Conservation (phyloP, 1,284 basidiomycete genomes). For the Stereum hirsutum region DNA sequence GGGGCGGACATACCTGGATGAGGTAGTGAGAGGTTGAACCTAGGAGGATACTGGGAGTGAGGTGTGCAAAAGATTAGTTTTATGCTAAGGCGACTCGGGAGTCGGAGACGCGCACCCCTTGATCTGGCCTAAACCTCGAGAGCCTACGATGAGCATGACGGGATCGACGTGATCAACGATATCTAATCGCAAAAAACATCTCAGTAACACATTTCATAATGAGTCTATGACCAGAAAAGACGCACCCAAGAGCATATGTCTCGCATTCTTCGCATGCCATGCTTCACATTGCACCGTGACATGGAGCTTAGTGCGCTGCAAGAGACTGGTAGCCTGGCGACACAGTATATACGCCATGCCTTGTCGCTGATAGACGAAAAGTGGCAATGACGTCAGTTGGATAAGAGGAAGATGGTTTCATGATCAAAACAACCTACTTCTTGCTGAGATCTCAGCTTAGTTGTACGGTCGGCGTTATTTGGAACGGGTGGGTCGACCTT, state of each 20-base stretch:
- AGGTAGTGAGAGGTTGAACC: conserved; percentile 98
- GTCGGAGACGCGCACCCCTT: conserved; percentile 72
- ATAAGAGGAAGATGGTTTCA: neutral
- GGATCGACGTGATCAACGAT: conserved; percentile 89
- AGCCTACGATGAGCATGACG: conserved; percentile 92
- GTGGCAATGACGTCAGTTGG: neutral
- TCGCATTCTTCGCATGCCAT: conserved; percentile 89
- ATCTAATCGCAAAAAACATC: conserved; percentile 33
- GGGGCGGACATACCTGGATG: conserved; percentile 51
- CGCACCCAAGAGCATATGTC: conserved; percentile 85
- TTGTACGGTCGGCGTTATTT: conserved; percentile 60
- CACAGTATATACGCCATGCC: conserved; percentile 80
- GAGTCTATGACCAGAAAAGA: conserved; percentile 4
- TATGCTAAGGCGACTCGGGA: conserved; percentile 1
- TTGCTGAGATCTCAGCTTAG: conserved; percentile 79
- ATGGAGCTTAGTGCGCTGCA: conserved; percentile 85
- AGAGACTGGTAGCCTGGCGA: conserved; percentile 80
- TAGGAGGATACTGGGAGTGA: conserved; percentile 69
- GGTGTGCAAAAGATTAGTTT: neutral
- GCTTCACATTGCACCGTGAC: conserved; percentile 89
- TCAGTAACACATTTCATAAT: neutral
- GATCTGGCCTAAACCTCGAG: conserved; percentile 81
- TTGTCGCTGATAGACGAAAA: conserved; percentile 55
- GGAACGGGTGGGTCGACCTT: conserved; percentile 82
- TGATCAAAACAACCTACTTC: conserved; percentile 60